These are phyloP conservation scores for Phialophora macrospora DNA, from an alignment of 2,329 filamentous ascomycete genomes.

Conservation along the genomic window DNA sequence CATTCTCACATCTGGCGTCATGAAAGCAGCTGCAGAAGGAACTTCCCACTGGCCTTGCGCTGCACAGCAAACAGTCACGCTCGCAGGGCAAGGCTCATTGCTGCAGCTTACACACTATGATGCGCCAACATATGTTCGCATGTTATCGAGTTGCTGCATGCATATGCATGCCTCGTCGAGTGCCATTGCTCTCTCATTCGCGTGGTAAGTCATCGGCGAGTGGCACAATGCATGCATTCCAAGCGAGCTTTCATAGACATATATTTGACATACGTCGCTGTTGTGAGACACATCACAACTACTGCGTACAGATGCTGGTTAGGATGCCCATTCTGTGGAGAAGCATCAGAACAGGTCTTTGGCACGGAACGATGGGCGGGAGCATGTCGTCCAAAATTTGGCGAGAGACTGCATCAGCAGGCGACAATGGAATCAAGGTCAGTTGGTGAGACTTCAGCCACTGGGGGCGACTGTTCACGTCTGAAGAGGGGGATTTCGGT, in stretches of 20 bases:
- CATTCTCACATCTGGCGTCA: background rate
- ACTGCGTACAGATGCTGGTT: background rate
- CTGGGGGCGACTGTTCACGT: background rate
- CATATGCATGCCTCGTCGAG: background rate
- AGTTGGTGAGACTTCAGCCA: background rate
- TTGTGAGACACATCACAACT: background rate
- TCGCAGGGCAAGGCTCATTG: constrained; percentile 1
- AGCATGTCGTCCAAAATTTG: background rate
- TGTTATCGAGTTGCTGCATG: constrained; percentile 8
- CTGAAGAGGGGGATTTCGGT: background rate
- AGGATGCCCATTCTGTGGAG: background rate
- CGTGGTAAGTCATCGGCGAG: background rate
- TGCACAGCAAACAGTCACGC: background rate
- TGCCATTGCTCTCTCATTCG: background rate
- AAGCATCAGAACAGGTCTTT: background rate
- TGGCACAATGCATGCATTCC: background rate
- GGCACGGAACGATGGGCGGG: background rate
- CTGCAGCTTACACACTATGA: constrained; percentile 2
- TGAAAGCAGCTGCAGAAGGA: background rate
- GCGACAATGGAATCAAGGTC: background rate
- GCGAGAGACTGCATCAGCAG: background rate
- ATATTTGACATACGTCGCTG: background rate
- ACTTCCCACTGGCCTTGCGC: background rate
- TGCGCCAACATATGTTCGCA: constrained; percentile 12
- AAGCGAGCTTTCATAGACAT: background rate